phyloP scores from a whole-genome alignment of 2,329 filamentous ascomycete species.

The Cercospora zeae-maydis region DNA sequence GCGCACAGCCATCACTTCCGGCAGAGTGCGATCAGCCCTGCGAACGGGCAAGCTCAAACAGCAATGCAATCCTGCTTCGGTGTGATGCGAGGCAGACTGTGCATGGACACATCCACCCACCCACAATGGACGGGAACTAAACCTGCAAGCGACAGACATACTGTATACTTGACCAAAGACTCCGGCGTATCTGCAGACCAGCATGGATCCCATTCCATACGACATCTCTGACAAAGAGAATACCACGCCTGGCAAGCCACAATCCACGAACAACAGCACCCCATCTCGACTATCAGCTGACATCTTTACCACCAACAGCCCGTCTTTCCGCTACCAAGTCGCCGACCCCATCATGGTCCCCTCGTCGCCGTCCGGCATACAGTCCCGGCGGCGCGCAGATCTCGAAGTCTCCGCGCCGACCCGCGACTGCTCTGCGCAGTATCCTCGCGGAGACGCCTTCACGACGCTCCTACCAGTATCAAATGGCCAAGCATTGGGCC shows the following conservation, averaged over 20 bases:
- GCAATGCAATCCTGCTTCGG: not conserved
- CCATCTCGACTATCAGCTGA: not conserved
- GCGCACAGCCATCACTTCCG: not conserved
- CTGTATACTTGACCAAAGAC: not conserved
- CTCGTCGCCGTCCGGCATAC: not conserved
- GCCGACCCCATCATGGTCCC: not conserved
- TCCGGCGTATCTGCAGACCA: not conserved
- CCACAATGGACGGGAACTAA: not conserved
- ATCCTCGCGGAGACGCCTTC: conserved; percentile 5
- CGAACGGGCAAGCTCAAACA: not conserved
- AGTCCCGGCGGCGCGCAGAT: conserved; percentile 5
- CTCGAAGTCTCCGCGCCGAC: not conserved
- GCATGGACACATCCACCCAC: no score
- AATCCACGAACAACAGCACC: not conserved
- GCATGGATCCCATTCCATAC: not conserved
- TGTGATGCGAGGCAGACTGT: no score
- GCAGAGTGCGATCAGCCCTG: not conserved
- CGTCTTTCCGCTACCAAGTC: not conserved
- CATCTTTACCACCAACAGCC: not conserved
- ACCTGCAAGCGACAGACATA: not conserved
- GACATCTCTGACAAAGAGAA: conserved; percentile 1
- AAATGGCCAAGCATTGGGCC: conserved; percentile 13
- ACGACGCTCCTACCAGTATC: conserved; percentile 1
- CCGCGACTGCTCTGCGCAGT: not conserved
- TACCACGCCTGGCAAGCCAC: not conserved